Conservation (phyloP, 352 stramenopile species). For the Globisporangium alternatum region DNA sequence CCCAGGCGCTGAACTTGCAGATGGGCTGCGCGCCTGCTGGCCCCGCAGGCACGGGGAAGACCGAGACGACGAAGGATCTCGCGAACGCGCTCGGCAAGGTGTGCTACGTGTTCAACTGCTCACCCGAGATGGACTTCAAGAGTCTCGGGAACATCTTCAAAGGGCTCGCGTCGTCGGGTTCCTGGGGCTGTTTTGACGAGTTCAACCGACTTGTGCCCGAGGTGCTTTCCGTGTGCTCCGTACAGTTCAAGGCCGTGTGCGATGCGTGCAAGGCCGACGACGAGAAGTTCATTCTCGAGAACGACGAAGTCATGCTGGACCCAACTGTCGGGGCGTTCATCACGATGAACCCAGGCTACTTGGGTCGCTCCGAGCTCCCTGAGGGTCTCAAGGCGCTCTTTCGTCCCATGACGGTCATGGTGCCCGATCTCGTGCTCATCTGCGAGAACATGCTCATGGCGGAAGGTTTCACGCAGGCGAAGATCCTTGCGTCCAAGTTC, state of each 20-base stretch:
- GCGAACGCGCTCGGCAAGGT: constrained; percentile 93
- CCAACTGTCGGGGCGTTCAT: constrained; percentile 94
- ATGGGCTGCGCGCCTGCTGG: constrained; percentile 79
- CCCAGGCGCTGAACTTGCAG: constrained; percentile 93
- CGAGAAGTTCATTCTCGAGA: constrained; percentile 93
- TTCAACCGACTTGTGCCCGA: constrained; percentile 96
- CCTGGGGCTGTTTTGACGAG: constrained; percentile 96
- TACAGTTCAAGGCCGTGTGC: constrained; percentile 96
- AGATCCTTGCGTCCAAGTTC: constrained; percentile 95
- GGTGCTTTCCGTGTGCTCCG: constrained; percentile 92
- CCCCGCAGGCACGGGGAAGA: constrained; percentile 92
- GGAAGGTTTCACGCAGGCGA: constrained; percentile 93
- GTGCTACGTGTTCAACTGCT: constrained; percentile 96
- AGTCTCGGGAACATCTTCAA: constrained; percentile 98
- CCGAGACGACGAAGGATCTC: constrained; percentile 95
- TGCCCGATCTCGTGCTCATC: constrained; percentile 95
- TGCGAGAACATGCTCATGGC: constrained; percentile 98
- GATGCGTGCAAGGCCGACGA: constrained; percentile 94
- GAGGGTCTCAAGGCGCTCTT: constrained; percentile 95
- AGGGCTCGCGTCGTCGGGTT: constrained; percentile 91
- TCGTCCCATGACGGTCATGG: constrained; percentile 96
- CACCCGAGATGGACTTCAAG: constrained; percentile 96
- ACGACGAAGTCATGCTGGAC: constrained; percentile 91
- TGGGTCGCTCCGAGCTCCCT: constrained; percentile 92
- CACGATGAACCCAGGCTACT: constrained; percentile 97